phyloP scores from a whole-genome alignment of 1,139 yeast species.

The Ogataea hybrid region DNA sequence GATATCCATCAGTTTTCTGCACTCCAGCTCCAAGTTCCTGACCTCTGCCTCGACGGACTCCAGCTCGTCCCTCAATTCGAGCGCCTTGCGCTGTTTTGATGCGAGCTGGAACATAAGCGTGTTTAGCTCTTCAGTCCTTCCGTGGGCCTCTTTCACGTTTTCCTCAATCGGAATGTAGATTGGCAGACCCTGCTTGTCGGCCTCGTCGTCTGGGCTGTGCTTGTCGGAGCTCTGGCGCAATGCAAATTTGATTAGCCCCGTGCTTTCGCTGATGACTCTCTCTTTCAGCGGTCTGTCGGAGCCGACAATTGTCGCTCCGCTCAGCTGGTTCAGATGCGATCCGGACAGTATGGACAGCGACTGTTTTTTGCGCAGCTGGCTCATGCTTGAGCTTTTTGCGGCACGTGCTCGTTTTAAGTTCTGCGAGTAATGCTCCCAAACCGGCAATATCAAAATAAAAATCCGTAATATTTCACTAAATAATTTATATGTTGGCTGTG shows the following conservation, averaged over 20 bases:
- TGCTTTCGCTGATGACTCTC: slow-evolving; percentile 32
- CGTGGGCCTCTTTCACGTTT: neutral
- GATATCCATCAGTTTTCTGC: slow-evolving; percentile 18
- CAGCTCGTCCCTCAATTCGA: slow-evolving; percentile 39
- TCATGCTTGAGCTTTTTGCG: slow-evolving; percentile 2
- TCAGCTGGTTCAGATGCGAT: slow-evolving; percentile 26
- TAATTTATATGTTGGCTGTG: slow-evolving; percentile 3
- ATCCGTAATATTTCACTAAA: no score
- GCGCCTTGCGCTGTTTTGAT: slow-evolving; percentile 42
- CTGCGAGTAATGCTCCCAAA: slow-evolving; percentile 13
- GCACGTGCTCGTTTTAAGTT: neutral
- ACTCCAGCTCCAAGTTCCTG: slow-evolving; percentile 33
- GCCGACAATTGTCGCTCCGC: slow-evolving; percentile 9
- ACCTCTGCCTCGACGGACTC: slow-evolving; percentile 37
- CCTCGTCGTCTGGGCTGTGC: slow-evolving; percentile 1
- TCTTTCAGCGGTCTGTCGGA: slow-evolving; percentile 28
- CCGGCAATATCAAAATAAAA: slow-evolving; percentile 17
- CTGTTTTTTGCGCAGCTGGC: slow-evolving; percentile 26
- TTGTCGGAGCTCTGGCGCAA: slow-evolving; percentile 16
- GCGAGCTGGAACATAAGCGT: slow-evolving; percentile 38
- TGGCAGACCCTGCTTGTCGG: slow-evolving; percentile 22
- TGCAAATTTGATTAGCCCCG: slow-evolving; percentile 34
- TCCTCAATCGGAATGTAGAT: slow-evolving; percentile 23
- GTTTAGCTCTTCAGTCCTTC: slow-evolving; percentile 8
- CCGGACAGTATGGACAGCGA: slow-evolving; percentile 32